Evolutionary conservation across 192 early-diverging fungal genomes (phyloP), one percentile per base, ranked within the genome.

Genomic region (Coemansia furcata): DNA sequence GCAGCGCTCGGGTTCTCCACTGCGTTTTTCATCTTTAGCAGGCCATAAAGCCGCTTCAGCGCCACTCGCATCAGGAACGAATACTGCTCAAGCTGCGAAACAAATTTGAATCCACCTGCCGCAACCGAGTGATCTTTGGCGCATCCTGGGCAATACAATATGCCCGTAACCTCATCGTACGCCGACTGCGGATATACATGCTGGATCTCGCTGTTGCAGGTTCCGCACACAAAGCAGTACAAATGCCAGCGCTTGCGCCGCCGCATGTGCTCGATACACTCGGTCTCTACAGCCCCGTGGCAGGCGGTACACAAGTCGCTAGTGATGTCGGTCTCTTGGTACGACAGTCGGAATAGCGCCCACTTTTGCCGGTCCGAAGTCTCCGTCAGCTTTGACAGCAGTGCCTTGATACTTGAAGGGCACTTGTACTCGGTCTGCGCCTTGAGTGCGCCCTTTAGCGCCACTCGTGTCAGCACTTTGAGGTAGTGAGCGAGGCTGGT

Each of bases 31-130:
- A 80, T 77, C 72, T 91, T 86, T 29, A 99, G 81, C 43, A 94
- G 72, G 29, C 85, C 86, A 67, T 92, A 95, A 29, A 99, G 83
- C 26, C 92, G 83, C 60, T 88, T 88, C 49, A 97, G 79, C 19
- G 92, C 92, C 21, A 93, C 90, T 9, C 89, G 86, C 77, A 99
- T 78, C 38, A 95, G 73, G 76, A 94, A 97, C 49, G 90, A 88
- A 77, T 96, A 97, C 83, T 98, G 94, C 66, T 95, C 86, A 44
- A 99, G 81, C 68, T 95, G 91, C 9, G 96, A 89, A 3, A 97
- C 87, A 71, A 86, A 77, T 66, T 87, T 85, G 65, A 94, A 89
- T 9, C 88, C 85, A 29, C 71, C 77, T 0, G 65, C 68, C 17
- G 71, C 44, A 9, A 81, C 60, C 11, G 75, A 71, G 59, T 74